Conservation (phyloP, 495 filamentous ascomycete genomes). For the Penicillium nucicola region DNA sequence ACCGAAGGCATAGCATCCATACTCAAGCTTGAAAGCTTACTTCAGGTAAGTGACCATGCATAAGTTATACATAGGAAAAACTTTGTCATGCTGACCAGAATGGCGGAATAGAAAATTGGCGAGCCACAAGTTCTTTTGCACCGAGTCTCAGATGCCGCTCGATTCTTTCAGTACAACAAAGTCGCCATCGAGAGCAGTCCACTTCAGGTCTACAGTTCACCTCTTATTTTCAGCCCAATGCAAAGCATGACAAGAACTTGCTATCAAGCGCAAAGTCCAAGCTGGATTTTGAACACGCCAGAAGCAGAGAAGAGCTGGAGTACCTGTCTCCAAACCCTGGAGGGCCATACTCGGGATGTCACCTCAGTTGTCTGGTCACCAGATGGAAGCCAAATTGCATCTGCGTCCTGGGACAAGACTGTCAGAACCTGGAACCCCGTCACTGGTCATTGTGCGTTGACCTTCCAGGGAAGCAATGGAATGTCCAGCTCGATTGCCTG, state of each 20-base stretch:
- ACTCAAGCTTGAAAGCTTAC: constrained; percentile 4
- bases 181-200: constrained; percentile 24
- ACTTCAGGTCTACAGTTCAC: constrained; percentile 27
- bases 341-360: constrained; percentile 4
- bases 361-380: neutral
- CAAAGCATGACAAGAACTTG: constrained; percentile 16
- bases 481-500: constrained; percentile 13
- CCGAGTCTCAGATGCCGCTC: constrained; percentile 25
- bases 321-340: constrained; percentile 9
- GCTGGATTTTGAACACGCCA: constrained; percentile 12
- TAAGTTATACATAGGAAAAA: neutral
- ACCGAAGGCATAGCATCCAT: constrained; percentile 21
- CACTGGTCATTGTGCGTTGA: constrained; percentile 58
- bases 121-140: constrained; percentile 3
- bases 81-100: constrained; percentile 1
- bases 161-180: constrained; percentile 22
- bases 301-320: constrained; percentile 13
- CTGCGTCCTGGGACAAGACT: constrained; percentile 2
- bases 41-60: constrained; percentile 6
- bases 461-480: neutral
- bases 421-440: constrained; percentile 56
- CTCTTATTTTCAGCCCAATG: constrained; percentile 29
- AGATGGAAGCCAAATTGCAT: constrained; percentile 10
- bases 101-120: neutral
- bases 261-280: constrained; percentile 13